A percentile compares a stretch with the other conserved stretches of the same genome.
These are phyloP conservation scores for Cronartium quercuum DNA, from an alignment of 1,284 basidiomycete species.

Conservation along the genomic window DNA sequence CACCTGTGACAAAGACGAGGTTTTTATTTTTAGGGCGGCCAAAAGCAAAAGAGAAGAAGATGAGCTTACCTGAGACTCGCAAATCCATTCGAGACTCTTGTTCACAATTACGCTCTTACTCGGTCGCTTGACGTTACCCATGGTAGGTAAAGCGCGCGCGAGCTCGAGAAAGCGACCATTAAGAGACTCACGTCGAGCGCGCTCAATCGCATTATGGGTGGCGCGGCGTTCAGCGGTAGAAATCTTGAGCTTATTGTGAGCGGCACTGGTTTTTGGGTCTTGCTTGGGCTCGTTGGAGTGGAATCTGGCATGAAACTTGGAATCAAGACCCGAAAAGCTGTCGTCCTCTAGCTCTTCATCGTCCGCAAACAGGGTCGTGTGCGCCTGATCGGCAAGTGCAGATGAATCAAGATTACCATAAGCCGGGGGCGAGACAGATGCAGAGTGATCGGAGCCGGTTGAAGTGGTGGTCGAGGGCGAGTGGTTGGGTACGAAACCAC, in stretches of 20 bases:
- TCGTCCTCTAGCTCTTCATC: constrained; percentile 32
- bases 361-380: constrained; percentile 9
- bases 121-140: constrained; percentile 79
- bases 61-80: constrained; percentile 41
- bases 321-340: not conserved
- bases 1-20: constrained; percentile 25
- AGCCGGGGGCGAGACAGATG: not conserved
- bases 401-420: not conserved
- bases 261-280: not conserved
- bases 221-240: constrained; percentile 80
- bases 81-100: constrained; percentile 52
- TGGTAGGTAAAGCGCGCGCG: constrained; percentile 77
- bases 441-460: not conserved
- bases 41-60: constrained; percentile 51
- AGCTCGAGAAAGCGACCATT: constrained; percentile 85
- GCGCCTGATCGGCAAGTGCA: not conserved
- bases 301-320: not conserved
- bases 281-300: not conserved
- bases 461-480: not conserved
- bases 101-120: constrained; percentile 93
- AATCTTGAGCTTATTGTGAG: constrained; percentile 22
- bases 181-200: constrained; percentile 79
- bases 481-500: not conserved
- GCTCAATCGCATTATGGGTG: constrained; percentile 89
- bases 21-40: no score